These are phyloP conservation scores for Saccharomycopsis sp. DNA, from an alignment of 805 yeast genomes.

Conservation along the genomic window DNA sequence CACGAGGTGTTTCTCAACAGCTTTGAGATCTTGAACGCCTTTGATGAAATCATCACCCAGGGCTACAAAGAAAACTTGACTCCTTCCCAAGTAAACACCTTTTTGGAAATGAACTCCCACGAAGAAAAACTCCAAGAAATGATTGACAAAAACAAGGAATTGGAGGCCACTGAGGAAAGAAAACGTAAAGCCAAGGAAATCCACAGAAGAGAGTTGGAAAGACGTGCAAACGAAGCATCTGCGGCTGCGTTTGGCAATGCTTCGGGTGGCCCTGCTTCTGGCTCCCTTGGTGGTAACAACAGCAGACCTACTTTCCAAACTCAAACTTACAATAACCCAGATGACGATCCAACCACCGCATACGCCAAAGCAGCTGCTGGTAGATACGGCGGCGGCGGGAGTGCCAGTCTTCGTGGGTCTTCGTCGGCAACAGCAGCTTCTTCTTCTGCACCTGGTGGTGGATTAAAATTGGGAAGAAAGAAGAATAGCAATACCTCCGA, in stretches of 20 bases:
- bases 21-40: constrained; percentile 82
- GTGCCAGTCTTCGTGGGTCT: neutral
- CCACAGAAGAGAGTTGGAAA: constrained; percentile 68
- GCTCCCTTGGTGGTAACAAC: constrained; percentile 9
- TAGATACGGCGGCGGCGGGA: constrained; percentile 9
- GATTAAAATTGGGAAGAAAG: constrained; percentile 68
- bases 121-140: constrained; percentile 98
- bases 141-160: constrained; percentile 91
- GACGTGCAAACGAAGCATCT: constrained; percentile 41
- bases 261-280: constrained; percentile 18
- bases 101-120: constrained; percentile 94
- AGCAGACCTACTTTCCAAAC: constrained; percentile 8
- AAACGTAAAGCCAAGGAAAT: constrained; percentile 89
- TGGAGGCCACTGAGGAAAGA: constrained; percentile 95
- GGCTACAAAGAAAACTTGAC: constrained; percentile 88
- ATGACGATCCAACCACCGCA: constrained; percentile 22
- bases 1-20: constrained; percentile 75
- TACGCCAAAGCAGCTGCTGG: constrained; percentile 19
- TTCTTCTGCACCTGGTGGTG: constrained; percentile 43
- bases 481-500: constrained; percentile 27
- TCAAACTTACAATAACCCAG: constrained; percentile 20
- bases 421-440: constrained; percentile 23
- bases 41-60: constrained; percentile 84
- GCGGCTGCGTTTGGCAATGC: constrained; percentile 22
- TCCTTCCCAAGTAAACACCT: constrained; percentile 72